A percentile compares a stretch with the other conserved stretches of the same genome.
phyloP scores from a whole-genome alignment of 2,329 filamentous ascomycete genomes.

The Laburnicola sp. region DNA sequence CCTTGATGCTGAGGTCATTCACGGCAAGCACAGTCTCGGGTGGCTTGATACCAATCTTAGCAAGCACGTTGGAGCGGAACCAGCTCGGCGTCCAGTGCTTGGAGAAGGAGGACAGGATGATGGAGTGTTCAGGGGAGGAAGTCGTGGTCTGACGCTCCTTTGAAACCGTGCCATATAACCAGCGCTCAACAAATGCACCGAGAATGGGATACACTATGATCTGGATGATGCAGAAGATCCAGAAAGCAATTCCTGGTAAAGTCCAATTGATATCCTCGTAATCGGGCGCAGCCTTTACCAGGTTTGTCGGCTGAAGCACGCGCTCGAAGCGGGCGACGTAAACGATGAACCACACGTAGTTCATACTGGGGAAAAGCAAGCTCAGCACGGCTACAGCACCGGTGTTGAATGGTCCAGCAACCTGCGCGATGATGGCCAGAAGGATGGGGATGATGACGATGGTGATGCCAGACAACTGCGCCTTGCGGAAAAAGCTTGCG shows the following conservation, averaged over 20 bases:
- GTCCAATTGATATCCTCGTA: constrained; percentile 25
- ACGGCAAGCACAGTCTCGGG: constrained; percentile 22
- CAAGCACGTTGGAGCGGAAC: background rate
- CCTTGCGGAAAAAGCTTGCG: constrained; percentile 28
- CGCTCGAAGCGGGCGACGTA: constrained; percentile 22
- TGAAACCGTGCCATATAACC: constrained; percentile 70
- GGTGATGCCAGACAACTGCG: constrained; percentile 27
- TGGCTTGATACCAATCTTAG: background rate
- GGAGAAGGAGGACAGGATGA: background rate
- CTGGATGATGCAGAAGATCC: constrained; percentile 74
- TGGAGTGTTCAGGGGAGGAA: constrained; percentile 57
- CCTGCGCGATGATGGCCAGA: constrained; percentile 22
- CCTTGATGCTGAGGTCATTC: constrained; percentile 19
- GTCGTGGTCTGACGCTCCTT: constrained; percentile 55
- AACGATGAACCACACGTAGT: constrained; percentile 31
- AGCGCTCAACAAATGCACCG: constrained; percentile 69
- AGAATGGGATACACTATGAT: constrained; percentile 73
- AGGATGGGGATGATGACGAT: constrained; percentile 20
- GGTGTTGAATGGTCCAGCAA: constrained; percentile 19
- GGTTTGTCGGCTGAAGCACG: constrained; percentile 11
- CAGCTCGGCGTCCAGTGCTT: constrained; percentile 5
- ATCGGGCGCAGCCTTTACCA: constrained; percentile 9
- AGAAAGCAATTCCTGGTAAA: constrained; percentile 68
- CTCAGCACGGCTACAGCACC: constrained; percentile 15
- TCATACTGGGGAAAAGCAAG: constrained; percentile 26